phyloP scores from a whole-genome alignment of 768 basidiomycete species.

The Leccinum disarticulatum region DNA sequence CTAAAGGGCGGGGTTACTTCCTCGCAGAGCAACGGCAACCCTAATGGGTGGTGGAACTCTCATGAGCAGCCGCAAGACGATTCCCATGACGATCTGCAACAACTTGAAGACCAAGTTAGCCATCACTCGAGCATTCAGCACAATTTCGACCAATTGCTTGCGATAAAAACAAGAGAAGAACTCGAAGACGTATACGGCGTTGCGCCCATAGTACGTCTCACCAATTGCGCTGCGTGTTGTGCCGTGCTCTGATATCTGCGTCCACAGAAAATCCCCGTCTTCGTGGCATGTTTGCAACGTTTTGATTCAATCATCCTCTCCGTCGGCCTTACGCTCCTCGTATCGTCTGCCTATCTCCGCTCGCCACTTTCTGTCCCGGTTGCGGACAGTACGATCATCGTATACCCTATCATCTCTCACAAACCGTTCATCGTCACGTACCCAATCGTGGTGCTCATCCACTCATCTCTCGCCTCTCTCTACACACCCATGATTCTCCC shows the following conservation, averaged over 20 bases:
- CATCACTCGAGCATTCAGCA: conserved; percentile 50
- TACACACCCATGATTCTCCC: conserved; percentile 70
- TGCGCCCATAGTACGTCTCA: conserved; percentile 66
- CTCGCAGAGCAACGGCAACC: conserved; percentile 9
- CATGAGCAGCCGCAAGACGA: conserved; percentile 7
- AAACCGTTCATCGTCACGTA: conserved; percentile 40
- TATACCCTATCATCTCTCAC: conserved; percentile 30
- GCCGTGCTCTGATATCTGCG: conserved; percentile 5
- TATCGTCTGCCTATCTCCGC: conserved; percentile 61
- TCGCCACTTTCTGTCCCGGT: conserved; percentile 43
- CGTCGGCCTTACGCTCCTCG: conserved; percentile 53
- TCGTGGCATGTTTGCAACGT: conserved; percentile 75
- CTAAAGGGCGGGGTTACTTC: conserved; percentile 18
- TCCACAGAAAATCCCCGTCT: conserved; percentile 68
- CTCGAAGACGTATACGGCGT: conserved; percentile 78
- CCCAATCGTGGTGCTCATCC: conserved; percentile 45
- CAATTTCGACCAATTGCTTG: conserved; percentile 65
- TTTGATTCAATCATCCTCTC: conserved; percentile 72
- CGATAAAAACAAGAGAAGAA: conserved; percentile 67
- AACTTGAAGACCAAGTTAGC: conserved; percentile 20
- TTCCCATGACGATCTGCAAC: conserved; percentile 18
- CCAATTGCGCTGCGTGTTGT: neutral
- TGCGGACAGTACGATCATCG: conserved; percentile 15
- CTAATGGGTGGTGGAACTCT: conserved; percentile 11
- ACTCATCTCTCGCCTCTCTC: conserved; percentile 56